phyloP scores from a whole-genome alignment of 495 filamentous ascomycete species.

The Aspergillus baeticus region DNA sequence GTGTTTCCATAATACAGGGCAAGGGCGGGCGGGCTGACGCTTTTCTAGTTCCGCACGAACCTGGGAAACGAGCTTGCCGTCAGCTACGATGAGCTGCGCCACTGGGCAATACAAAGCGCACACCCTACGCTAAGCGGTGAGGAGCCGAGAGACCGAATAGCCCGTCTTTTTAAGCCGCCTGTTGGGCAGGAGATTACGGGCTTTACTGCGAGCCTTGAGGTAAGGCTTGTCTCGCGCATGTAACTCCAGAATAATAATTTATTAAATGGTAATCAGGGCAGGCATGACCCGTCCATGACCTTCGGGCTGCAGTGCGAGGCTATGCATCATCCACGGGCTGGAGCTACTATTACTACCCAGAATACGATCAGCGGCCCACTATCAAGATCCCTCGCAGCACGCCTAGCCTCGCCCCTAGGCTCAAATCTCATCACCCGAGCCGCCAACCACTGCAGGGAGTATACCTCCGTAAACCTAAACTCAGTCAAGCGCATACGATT shows the following conservation, averaged over 20 bases:
- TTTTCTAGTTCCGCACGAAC: not conserved
- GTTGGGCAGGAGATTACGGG: not conserved
- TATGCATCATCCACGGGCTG: no score
- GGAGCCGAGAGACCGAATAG: no score
- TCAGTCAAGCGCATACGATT: not conserved
- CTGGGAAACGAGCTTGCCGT: not conserved
- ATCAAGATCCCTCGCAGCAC: not conserved
- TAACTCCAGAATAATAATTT: no score
- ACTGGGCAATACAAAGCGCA: no score
- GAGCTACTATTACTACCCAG: no score
- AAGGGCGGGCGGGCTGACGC: no score
- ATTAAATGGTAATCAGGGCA: not conserved
- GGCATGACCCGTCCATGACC: not conserved
- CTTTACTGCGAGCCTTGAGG: not conserved
- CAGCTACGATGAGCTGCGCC: not conserved
- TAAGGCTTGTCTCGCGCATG: not conserved
- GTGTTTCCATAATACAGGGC: no score
- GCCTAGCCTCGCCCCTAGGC: not conserved
- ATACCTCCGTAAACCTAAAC: slow-evolving; percentile 5
- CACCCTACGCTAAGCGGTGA: no score
- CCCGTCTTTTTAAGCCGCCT: not conserved
- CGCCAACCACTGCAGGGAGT: not conserved
- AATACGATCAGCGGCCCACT: no score
- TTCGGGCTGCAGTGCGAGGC: slow-evolving; percentile 9
- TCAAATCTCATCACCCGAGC: not conserved